A percentile compares a stretch with the other conserved stretches of the same genome.
Conservation (phyloP, 345 rosid species). For the Euphorbia tirucalli region DNA sequence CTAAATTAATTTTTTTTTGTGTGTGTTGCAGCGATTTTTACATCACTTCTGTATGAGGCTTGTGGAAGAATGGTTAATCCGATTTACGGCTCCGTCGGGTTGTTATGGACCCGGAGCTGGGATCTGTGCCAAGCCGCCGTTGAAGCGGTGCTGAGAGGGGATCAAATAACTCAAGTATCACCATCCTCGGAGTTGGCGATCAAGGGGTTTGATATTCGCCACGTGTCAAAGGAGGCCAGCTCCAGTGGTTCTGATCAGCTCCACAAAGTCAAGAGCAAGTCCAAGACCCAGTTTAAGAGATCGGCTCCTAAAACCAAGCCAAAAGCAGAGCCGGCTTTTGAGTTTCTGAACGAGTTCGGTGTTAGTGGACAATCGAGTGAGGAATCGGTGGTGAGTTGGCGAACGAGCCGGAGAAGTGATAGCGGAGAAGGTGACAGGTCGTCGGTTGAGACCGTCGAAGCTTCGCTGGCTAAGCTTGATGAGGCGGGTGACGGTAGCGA, state of each 20-base stretch:
- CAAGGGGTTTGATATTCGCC: constrained; percentile 34
- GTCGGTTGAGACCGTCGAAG: constrained; percentile 39
- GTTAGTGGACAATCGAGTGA: background rate
- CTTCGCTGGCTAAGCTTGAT: constrained; percentile 20
- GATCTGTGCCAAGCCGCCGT: constrained; percentile 41
- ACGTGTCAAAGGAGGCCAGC: constrained; percentile 27
- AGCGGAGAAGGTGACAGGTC: constrained; percentile 28
- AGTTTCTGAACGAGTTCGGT: background rate
- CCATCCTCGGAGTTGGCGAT: constrained; percentile 4
- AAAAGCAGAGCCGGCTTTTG: background rate
- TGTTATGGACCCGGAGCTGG: constrained; percentile 40
- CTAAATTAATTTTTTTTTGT: background rate
- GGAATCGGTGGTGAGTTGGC: constrained; percentile 19
- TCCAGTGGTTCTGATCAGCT: constrained; percentile 15
- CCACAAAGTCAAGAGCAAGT: constrained; percentile 21
- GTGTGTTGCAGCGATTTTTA: constrained; percentile 38
- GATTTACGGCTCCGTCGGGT: constrained; percentile 41
- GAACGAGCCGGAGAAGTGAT: constrained; percentile 7
- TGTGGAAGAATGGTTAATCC: constrained; percentile 47
- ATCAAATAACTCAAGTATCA: constrained; percentile 21
- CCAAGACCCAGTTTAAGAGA: constrained; percentile 28
- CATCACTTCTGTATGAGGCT: constrained; percentile 42
- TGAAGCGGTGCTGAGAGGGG: constrained; percentile 30
- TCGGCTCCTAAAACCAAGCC: constrained; percentile 18
- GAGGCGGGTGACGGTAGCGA: constrained; percentile 23